Percentiles rank a stretch among this genome's conserved stretches.
phyloP scores from a whole-genome alignment of 2,329 filamentous ascomycete genomes.

The Pseudogymnoascus pannorum region DNA sequence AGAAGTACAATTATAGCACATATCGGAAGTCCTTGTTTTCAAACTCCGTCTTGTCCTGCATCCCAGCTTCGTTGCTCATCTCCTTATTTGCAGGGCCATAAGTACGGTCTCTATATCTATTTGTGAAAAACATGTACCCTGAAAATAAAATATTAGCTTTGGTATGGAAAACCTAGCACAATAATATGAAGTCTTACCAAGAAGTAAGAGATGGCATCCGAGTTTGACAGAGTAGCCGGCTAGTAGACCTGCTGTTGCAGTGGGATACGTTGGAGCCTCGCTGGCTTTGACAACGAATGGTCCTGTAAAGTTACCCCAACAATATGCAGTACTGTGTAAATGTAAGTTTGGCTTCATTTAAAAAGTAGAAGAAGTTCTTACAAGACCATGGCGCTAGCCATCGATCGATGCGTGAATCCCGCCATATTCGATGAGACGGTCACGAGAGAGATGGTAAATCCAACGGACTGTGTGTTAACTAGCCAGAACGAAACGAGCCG shows the following conservation, averaged over 20 bases:
- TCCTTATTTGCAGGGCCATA: slow-evolving; percentile 32
- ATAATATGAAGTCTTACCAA: slow-evolving; percentile 22
- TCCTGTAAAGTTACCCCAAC: slow-evolving; percentile 34
- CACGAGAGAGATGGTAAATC: slow-evolving; percentile 31
- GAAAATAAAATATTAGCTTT: neutral
- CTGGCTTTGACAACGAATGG: slow-evolving; percentile 32
- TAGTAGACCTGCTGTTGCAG: slow-evolving; percentile 34
- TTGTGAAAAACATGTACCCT: slow-evolving; percentile 33
- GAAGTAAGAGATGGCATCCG: slow-evolving; percentile 30
- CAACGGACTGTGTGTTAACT: slow-evolving; percentile 32
- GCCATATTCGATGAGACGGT: slow-evolving; percentile 29
- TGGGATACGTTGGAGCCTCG: slow-evolving; percentile 29
- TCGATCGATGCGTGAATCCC: slow-evolving; percentile 10
- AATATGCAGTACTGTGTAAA: slow-evolving; percentile 29
- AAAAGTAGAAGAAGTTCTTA: slow-evolving; percentile 12
- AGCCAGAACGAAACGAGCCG: slow-evolving; percentile 33
- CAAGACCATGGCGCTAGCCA: slow-evolving; percentile 32
- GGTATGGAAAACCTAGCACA: neutral
- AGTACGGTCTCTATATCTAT: slow-evolving; percentile 28
- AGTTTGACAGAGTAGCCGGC: slow-evolving; percentile 34
- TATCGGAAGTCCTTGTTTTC: slow-evolving; percentile 38
- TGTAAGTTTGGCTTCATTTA: neutral
- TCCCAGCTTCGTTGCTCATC: slow-evolving; percentile 32
- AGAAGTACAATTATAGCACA: slow-evolving; percentile 24
- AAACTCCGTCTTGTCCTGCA: slow-evolving; percentile 36